Conservation (phyloP, 345 rosid species). For the Dimocarpus longan region DNA sequence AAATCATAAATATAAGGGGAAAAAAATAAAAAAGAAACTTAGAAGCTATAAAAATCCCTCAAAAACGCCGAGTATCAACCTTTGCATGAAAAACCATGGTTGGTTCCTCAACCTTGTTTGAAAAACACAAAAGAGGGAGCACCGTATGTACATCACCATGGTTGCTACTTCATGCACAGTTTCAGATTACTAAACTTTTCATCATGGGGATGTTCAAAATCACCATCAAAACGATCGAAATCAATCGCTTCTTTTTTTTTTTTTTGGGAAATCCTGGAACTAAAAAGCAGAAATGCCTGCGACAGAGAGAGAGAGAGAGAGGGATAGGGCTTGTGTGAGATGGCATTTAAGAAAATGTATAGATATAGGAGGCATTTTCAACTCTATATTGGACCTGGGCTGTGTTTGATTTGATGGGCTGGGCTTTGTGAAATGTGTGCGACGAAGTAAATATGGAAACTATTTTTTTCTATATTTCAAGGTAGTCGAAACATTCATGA, state of each 20-base stretch:
- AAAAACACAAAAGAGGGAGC: slow-evolving; percentile 25
- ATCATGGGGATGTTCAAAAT: slow-evolving; percentile 28
- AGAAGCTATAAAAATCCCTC: background rate
- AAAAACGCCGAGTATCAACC: slow-evolving; percentile 35
- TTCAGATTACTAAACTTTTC: slow-evolving; percentile 44
- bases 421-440: too few species aligned
- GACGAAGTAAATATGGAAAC: too few species aligned
- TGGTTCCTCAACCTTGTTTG: slow-evolving; percentile 33
- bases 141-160: background rate
- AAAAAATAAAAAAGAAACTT: background rate
- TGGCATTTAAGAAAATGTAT: too few species aligned
- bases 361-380: too few species aligned
- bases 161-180: slow-evolving; percentile 7
- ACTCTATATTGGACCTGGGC: too few species aligned
- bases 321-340: too few species aligned
- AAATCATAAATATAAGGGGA: background rate
- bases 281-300: background rate
- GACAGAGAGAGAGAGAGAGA: background rate
- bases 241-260: background rate
- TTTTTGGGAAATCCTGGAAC: background rate
- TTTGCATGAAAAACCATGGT: slow-evolving; percentile 24
- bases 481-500: too few species aligned
- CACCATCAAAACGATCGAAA: background rate
- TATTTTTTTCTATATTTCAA: too few species aligned
- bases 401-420: too few species aligned